These are phyloP conservation scores for Fistulinella cinereoalba DNA, from an alignment of 1,284 basidiomycete species.

Conservation along the genomic window DNA sequence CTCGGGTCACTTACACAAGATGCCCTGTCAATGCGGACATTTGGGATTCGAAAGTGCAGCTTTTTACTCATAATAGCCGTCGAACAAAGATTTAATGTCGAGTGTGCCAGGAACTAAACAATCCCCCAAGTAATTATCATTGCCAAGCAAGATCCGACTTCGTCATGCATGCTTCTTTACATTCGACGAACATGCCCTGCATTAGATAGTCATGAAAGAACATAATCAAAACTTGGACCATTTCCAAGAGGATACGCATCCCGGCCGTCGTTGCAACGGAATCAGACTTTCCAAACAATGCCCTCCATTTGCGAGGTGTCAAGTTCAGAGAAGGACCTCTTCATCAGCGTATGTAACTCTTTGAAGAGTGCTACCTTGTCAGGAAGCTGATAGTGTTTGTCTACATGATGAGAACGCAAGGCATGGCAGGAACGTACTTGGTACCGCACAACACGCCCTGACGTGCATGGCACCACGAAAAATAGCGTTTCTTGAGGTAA, in stretches of 20 bases:
- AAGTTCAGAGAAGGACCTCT: slow-evolving; percentile 10
- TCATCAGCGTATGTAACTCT: slow-evolving; percentile 28
- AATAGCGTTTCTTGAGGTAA: slow-evolving; percentile 52
- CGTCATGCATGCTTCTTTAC: too few relatives aligned
- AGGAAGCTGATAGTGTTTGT: slow-evolving; percentile 23
- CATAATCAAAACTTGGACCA: background rate
- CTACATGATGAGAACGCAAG: background rate
- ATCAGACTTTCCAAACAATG: background rate
- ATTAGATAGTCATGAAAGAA: too few relatives aligned
- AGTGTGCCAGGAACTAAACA: too few relatives aligned
- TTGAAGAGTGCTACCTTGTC: slow-evolving; percentile 40
- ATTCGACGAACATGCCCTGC: too few relatives aligned
- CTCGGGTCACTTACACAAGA: too few relatives aligned
- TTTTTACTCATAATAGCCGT: too few relatives aligned
- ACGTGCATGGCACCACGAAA: slow-evolving; percentile 66
- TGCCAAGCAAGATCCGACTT: too few relatives aligned
- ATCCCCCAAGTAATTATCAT: too few relatives aligned
- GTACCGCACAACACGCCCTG: slow-evolving; percentile 59
- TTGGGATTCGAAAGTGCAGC: too few relatives aligned
- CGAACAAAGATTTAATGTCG: too few relatives aligned
- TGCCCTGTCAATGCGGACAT: too few relatives aligned
- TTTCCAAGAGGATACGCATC: background rate
- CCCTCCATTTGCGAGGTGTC: slow-evolving; percentile 10
- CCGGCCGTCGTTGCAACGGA: background rate
- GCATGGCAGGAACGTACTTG: slow-evolving; percentile 42